Evolutionary conservation across 2,329 filamentous ascomycete species (phyloP).

Genomic region (Xylariaceae sp.): DNA sequence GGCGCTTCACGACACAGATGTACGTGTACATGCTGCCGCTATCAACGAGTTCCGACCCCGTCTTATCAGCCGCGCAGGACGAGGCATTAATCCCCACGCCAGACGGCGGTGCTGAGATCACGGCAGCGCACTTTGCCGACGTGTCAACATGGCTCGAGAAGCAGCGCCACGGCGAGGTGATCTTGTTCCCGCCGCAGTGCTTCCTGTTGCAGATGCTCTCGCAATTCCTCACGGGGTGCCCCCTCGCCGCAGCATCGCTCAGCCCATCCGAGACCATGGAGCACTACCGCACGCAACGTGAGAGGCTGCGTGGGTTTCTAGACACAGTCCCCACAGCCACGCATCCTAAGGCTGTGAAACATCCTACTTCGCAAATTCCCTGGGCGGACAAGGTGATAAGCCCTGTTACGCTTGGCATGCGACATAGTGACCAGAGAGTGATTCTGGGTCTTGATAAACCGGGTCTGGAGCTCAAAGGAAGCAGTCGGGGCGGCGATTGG

Average conservation of each 20-base stretch:
- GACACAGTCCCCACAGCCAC: conserved; percentile 49
- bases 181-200: conserved; percentile 89
- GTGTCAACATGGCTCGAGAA: conserved; percentile 71
- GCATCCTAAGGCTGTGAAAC: conserved; percentile 46
- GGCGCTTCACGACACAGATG: conserved; percentile 94
- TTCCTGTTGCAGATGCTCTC: conserved; percentile 70
- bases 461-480: conserved; percentile 58
- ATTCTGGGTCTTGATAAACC: conserved; percentile 65
- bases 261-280: conserved; percentile 31
- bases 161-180: conserved; percentile 69
- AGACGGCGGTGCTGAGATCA: conserved; percentile 70
- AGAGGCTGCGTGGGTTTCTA: conserved; percentile 61
- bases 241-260: conserved; percentile 34
- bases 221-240: conserved; percentile 55
- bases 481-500: conserved; percentile 59
- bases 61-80: conserved; percentile 46
- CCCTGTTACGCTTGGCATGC: conserved; percentile 54
- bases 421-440: conserved; percentile 51
- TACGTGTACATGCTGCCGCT: conserved; percentile 88
- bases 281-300: conserved; percentile 55
- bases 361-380: conserved; percentile 53
- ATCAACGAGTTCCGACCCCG: conserved; percentile 29
- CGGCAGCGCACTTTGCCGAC: conserved; percentile 78
- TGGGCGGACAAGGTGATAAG: conserved; percentile 69
- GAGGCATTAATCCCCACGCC: conserved; percentile 71